phyloP scores from a whole-genome alignment of 495 filamentous ascomycete species.

The Penicillium crystallinum region DNA sequence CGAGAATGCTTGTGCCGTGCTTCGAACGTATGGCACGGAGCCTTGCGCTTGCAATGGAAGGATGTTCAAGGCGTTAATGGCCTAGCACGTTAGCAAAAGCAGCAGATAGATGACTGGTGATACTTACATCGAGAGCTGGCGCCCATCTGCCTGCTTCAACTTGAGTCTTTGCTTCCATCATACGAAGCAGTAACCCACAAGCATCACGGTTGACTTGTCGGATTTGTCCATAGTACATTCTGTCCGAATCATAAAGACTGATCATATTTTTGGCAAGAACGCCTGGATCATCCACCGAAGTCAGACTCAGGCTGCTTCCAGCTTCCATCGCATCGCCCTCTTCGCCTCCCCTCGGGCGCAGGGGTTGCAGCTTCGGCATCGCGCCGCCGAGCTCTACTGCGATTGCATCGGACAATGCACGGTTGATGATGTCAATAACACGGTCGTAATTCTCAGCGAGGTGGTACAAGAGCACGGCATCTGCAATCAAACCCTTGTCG shows the following conservation, averaged over 20 bases:
- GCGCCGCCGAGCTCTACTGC: constrained; percentile 75
- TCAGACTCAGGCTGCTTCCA: constrained; percentile 69
- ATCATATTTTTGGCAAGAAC: constrained; percentile 76
- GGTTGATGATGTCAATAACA: constrained; percentile 82
- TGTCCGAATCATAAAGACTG: constrained; percentile 67
- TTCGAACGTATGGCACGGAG: constrained; percentile 67
- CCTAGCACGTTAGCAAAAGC: constrained; percentile 44
- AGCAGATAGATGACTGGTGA: not conserved
- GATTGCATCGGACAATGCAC: constrained; percentile 82
- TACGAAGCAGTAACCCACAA: constrained; percentile 65
- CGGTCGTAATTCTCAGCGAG: constrained; percentile 91
- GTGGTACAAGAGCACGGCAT: constrained; percentile 91
- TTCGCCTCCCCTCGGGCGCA: constrained; percentile 53
- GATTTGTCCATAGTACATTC: constrained; percentile 67
- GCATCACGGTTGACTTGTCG: constrained; percentile 60
- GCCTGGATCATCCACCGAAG: constrained; percentile 79
- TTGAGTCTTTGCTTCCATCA: constrained; percentile 68
- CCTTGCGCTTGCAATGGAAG: constrained; percentile 69
- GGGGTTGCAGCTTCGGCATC: constrained; percentile 66
- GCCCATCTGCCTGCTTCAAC: constrained; percentile 70
- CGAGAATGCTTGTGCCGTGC: constrained; percentile 69
- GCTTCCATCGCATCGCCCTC: constrained; percentile 27
- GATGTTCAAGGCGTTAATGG: constrained; percentile 65
- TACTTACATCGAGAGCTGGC: constrained; percentile 74
- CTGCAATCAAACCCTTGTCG: constrained; percentile 85